Evolutionary conservation across 1,139 yeast species (phyloP), one percentile per base, ranked within the genome.

Genomic region (Waltiozyma solani): DNA sequence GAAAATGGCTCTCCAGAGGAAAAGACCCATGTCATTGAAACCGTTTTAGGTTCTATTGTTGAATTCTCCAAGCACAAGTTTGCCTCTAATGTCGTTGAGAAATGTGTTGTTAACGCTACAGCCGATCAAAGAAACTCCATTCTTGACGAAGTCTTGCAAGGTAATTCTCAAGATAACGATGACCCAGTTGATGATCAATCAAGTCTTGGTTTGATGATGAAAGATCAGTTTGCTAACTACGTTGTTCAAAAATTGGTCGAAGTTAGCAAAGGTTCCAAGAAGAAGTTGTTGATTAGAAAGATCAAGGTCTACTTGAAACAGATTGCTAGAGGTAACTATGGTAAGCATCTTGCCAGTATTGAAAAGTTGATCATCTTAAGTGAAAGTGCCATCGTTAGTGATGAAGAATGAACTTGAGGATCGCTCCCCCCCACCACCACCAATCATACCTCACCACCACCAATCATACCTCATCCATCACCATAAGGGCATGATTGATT

Each of bases 31-130:
- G 71, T 81, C 34, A 64, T 78, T 38, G 63, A 60, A 20, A 64
- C 69, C 24, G 76, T 77, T 13, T 53, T 64, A 22, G 65, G 68
- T 23, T 77, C 84, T 26, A 79, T 91, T 37, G 84, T 91, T 27
- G 76, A 73, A 38, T 81, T 87, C 46, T 85, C 96, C 14, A 82
- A 86, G 52, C 98, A 93, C 64, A 93, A 93, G 60, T 93, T 87
- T 67, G 98, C 98, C 2, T 86, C 96, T 1, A 93, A 93, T 60
- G 98, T 93, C 23, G 95, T 91, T 51, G 98, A 93, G 60, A 89
- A 86, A 58, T 85, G 96, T 53, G 86, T 91, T 39, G 71, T 84
- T 41, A 74, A 69, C 57, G 94, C 96, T 29, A 67, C 74, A 17
- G 59, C 63, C 8, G 66, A 62, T 9, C 95, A 87, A 60, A 71